Percentiles rank a stretch among this genome's conserved stretches.
These are phyloP conservation scores for Ustilago hordei DNA, from an alignment of 1,284 basidiomycete genomes.

Conservation along the genomic window DNA sequence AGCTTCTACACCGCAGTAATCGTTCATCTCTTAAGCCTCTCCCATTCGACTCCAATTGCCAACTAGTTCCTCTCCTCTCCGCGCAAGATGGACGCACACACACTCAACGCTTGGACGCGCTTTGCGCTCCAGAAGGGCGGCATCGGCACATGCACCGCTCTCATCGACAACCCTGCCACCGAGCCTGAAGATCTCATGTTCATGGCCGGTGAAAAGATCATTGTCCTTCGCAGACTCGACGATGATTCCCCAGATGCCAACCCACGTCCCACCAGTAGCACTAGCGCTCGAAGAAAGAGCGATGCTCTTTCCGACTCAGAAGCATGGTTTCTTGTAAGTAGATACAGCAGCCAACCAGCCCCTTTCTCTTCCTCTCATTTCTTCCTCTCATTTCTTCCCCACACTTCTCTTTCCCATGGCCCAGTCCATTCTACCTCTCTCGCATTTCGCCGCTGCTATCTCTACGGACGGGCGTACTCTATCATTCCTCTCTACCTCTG, in stretches of 20 bases:
- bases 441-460: too few species aligned
- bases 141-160: conserved; percentile 65
- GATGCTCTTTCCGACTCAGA: conserved; percentile 31
- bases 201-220: conserved; percentile 66
- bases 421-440: too few species aligned
- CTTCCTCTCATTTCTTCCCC: too few species aligned
- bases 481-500: too few species aligned
- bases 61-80: neutral
- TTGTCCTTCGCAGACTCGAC: conserved; percentile 62
- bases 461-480: too few species aligned
- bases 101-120: conserved; percentile 67
- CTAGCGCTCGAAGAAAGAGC: conserved; percentile 23
- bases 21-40: too few species aligned
- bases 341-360: neutral
- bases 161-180: conserved; percentile 63
- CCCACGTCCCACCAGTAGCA: conserved; percentile 31
- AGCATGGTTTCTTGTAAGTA: conserved; percentile 41
- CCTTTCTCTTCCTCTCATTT: neutral
- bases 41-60: too few species aligned
- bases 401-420: neutral
- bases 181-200: conserved; percentile 66
- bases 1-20: too few species aligned
- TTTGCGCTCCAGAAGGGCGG: conserved; percentile 68
- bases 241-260: conserved; percentile 43
- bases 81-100: conserved; percentile 64